Base-by-base conservation (phyloP, 306 rosid genomes). In the Fagus sylvatica region DNA sequence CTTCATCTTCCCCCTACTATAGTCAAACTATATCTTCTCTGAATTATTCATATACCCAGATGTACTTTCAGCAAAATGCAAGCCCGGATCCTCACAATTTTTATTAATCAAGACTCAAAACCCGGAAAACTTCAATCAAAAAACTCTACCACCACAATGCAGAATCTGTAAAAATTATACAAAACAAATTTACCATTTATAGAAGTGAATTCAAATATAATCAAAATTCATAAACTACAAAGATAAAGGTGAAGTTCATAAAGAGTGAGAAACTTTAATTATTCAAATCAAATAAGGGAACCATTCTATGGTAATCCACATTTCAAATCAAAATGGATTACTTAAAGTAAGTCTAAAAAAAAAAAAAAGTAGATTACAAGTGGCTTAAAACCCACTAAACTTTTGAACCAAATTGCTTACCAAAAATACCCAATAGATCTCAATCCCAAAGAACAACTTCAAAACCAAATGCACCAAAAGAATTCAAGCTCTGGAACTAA, bases 1-100 rank as follows among this genome's bases (percentile, higher is more conserved):
- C 86, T 89, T 96, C 99, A 96, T 96, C 88, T 87, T 91, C 78
- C 75, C 64, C 76, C 74, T 80, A 74, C 78, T 78, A 12, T 54
- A 71, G 77, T 70, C 43, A 73, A 59, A 67, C 84, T 68, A 62
- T 78, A 84, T 73, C 82, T 72, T 72, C 77, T 76, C 73, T 11
- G 78, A 78, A 67, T 78, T 78, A 80, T 75, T 87, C 97, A 87
- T 80, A 17, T 71, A 84, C 78, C 77, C 76, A 53, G 65, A 76
- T 4, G 71, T 74, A 74, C 37, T 74, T 78, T 72, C 61, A 42
- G 73, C 70, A 54, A 41, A 65, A 19, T 42, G 78, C 76, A 72
- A 53, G 64, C 72, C 1, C 40, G 76, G 78, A 76, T 74, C 61
- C 83, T 78, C 61, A 19, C 74, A 53, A 64, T 16, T 66, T 67